Base-by-base conservation (phyloP, 495 filamentous ascomycete genomes). In the Ascodesmis nigricans region DNA sequence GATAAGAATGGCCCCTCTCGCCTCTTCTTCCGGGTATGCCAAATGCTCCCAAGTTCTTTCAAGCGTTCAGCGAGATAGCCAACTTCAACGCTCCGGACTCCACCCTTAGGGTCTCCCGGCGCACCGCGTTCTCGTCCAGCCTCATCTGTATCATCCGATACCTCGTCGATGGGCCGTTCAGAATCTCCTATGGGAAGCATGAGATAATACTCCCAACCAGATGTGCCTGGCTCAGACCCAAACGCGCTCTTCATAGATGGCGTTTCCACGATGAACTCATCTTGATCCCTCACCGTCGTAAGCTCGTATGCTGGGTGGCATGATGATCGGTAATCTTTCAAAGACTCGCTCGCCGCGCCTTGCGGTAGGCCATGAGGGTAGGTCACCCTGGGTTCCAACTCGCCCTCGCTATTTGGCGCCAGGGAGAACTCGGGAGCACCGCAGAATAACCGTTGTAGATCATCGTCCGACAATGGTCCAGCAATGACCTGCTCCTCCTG, bases 161-260 rank as follows among this genome's bases (percentile, higher is more conserved):
- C 32, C n/a, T 41, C 47, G 18, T 46, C 43, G 21, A 33, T 10
- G 22, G 39, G 41, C 5, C 35, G 24, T 13, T 40, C 47, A n/a
- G 39, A 28, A 27, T 52, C 48, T 13, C 43, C 47, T 16, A 50
- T 31, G 18, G 47, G 47, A 17, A 43, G 38, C 40, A 39, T 46
- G 23, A 52, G 31, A 29, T 46, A 52, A 36, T 50, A 49, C 20
- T 50, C 47, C 48, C 47, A 52, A 6, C 48, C 48, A 19, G 42
- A 50, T 13, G 39, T 52, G 11, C 48, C 48, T 22, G 47, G 42
- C 20, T 52, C 48, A 34, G 39, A 24, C 2, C 48, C 48, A 37
- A 46, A 39, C 20, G 47, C 46, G 14, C 29, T 35, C 11, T 36
- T n/a, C 48, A 52, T 52, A 14, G 38, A 36, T 15, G 48, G 48